Base-by-base conservation (phyloP, 2,329 filamentous ascomycete genomes). In the Aspergillus ochraceoroseus region DNA sequence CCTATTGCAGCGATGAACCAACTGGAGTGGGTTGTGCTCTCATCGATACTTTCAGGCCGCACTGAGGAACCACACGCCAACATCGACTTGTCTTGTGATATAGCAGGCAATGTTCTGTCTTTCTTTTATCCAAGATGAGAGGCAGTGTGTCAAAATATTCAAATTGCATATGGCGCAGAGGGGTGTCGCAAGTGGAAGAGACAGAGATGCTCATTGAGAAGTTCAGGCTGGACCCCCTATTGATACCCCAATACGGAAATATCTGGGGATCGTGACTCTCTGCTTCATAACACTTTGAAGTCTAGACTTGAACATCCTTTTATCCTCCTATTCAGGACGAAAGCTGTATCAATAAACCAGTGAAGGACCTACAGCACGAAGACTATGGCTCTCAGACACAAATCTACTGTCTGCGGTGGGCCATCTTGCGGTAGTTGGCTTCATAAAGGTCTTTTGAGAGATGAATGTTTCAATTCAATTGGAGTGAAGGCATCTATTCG, bases 201-300 rank as follows among this genome's bases (percentile, higher is more conserved):
- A n/a, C n/a, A n/a, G 9, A 22, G 20, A 22, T 5, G 9, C 20
- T 22, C 20, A 22, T 22, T 22, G 20, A 22, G 20, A 22, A 29
- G 27, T 13, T 3, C 7, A 13, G 12, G 7, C 20, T 31, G 31
- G 12, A 17, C 18, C n/a, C n/a, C n/a, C 23, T 56, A 58, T 57
- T 57, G 52, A 59, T 17, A 45, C 51, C 54, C 53, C 43, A 48
- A 58, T 48, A 32, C 9, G 27, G 52, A 53, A 39, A 47, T 42
- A 23, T 7, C 11, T n/a, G 20, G 12, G 18, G 12, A n/a, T n/a
- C 3, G 13, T n/a, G 11, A 17, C 28, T 27, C 31, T 8, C 20
- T 11, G 9, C 18, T 19, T 11, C 27, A 19, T 20, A 34, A 39
- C 28, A 23, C 35, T 42, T 22, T 11, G 7, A 14, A 28, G 25